Conservation (phyloP, 2,329 filamentous ascomycete genomes). For the Fusarium foetens region DNA sequence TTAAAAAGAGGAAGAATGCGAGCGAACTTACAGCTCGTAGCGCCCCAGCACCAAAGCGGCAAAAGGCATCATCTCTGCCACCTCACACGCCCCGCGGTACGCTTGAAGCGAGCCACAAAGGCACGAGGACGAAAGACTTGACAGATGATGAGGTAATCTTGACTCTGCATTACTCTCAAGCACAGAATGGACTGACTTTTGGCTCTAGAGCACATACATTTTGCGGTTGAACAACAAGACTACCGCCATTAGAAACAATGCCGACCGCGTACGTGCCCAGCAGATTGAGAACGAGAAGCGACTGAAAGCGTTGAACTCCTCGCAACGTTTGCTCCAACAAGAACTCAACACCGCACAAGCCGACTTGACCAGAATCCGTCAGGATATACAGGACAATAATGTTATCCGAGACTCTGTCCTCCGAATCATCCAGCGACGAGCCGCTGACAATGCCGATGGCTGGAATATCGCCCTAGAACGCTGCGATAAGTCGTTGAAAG, state of each 20-base stretch:
- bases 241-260: not conserved
- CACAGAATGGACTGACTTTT: accelerated
- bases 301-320: not conserved
- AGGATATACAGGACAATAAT: not conserved
- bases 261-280: not conserved
- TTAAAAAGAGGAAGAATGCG: not conserved
- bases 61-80: no score
- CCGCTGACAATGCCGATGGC: not conserved
- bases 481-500: not conserved
- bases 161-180: not conserved
- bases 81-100: not conserved
- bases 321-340: not conserved
- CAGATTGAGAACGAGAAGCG: not conserved
- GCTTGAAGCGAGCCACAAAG: not conserved
- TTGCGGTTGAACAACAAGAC: not conserved
- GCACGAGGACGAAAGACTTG: accelerated
- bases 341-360: not conserved
- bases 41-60: not conserved
- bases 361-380: not conserved
- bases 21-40: not conserved
- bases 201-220: not conserved
- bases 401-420: not conserved
- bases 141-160: not conserved
- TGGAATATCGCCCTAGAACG: not conserved
- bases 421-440: not conserved